Evolutionary conservation across 2,329 filamentous ascomycete species (phyloP), one percentile per base, ranked within the genome.

Genomic region (Aplosporella prunicola): DNA sequence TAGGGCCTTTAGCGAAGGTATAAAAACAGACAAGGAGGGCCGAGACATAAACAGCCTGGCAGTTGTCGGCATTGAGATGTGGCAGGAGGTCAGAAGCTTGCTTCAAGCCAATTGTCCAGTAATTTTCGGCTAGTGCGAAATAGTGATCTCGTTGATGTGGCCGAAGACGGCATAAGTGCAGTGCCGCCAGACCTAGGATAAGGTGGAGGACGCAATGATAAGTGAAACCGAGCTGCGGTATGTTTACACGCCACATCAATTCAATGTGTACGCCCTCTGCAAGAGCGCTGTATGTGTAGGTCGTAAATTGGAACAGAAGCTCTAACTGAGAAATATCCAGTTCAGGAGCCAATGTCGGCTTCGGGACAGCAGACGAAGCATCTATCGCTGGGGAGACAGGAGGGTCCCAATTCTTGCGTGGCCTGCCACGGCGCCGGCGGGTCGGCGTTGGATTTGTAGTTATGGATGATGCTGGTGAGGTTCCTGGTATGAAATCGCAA

Each of bases 401-500:
- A 1, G 16, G 13, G 17, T 36, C 25, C 33, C 33, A 36, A 22
- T 26, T 26, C 17, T 36, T 36, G 5, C 33, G 24, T 4, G 33
- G 33, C 9, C 33, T 17, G 9, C 33, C 33, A 25, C 33, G 33
- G 18, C 25, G 25, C 1, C 33, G 33, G 4, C 33, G 33, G 4
- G 8, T 16, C 2, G 33, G 13, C 4, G 14, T 27, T 4, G 33
- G 25, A 9, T 20, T 29, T 13, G 13, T 23, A 2, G 13, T 17
- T 5, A 14, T 36, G 25, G 9, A 36, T 2, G 1, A 17, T 36
- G 2, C n/a, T n/a, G 9, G 3, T 11, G 33, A 20, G 4, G 9
- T 24, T 4, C 33, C n/a, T 8, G 36, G 17, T 20, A 32, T 24
- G 5, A 32, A 39, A n/a, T 39, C 36, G 24, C 36, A 39, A 14